A percentile compares a stretch with the other conserved stretches of the same genome.
Evolutionary conservation across 148 eudicot species (phyloP).

Genomic region (Chenopodium suecicum): DNA sequence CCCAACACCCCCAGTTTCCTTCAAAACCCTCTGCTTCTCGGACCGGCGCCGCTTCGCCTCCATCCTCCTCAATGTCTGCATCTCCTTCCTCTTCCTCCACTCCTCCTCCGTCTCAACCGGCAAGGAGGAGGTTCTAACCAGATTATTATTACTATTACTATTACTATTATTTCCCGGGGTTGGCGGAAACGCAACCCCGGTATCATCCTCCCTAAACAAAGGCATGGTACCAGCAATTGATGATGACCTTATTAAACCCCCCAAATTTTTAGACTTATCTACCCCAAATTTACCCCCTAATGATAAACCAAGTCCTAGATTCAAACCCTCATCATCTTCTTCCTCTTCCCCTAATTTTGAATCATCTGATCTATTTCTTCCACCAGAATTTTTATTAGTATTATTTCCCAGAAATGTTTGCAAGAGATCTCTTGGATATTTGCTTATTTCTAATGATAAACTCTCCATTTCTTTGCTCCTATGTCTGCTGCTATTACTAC

Average conservation of each 20-base stretch:
- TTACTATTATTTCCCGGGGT: slow-evolving; percentile 13
- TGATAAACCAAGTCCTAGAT: slow-evolving; percentile 87
- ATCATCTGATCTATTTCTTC: slow-evolving; percentile 22
- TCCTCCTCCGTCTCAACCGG: slow-evolving; percentile 84
- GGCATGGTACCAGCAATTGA: slow-evolving; percentile 64
- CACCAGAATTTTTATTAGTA: neutral
- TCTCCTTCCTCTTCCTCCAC: slow-evolving; percentile 89
- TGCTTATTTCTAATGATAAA: slow-evolving; percentile 47
- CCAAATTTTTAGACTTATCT: slow-evolving; percentile 47
- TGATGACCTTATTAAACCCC: slow-evolving; percentile 57
- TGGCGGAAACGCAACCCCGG: slow-evolving; percentile 15
- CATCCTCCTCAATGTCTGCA: slow-evolving; percentile 79
- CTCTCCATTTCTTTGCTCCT: slow-evolving; percentile 48
- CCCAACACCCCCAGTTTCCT: slow-evolving; percentile 18
- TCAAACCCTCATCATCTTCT: slow-evolving; percentile 43
- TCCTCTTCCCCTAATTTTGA: slow-evolving; percentile 19
- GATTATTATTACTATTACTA: neutral
- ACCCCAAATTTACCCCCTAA: slow-evolving; percentile 89
- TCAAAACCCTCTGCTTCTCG: slow-evolving; percentile 67
- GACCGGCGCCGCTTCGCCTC: slow-evolving; percentile 84
- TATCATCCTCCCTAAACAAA: slow-evolving; percentile 51
- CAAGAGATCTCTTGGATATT: slow-evolving; percentile 60
- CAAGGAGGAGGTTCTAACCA: slow-evolving; percentile 72
- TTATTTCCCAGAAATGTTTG: slow-evolving; percentile 45
- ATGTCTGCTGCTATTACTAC: slow-evolving; percentile 6